Evolutionary conservation across 768 basidiomycete genomes (phyloP), one percentile per base, ranked within the genome.

Genomic region (Hortiboletus campestris): DNA sequence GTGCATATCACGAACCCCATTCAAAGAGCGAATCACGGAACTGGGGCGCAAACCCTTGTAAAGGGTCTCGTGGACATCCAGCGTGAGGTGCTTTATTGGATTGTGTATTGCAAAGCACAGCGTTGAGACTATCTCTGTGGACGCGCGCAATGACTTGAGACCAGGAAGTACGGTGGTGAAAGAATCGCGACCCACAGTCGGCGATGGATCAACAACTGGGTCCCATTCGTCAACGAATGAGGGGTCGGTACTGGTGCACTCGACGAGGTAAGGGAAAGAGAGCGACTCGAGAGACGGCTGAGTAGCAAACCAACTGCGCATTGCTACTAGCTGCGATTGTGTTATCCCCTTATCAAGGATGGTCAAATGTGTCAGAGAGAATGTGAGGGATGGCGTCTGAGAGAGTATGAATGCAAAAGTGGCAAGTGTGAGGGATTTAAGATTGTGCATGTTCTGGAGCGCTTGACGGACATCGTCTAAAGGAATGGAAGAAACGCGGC

Each of bases 11-110:
- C 59, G 62, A 20, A 71, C 67, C 2, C 71, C 71, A 6, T 55
- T 57, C 1, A 71, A 47, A 10, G 65, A 57, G 39, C 69, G 69
- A 25, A 71, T 49, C 10, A 71, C 60, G 0, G 56, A 40, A 22
- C 70, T 60, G 1, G 69, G 69, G 6, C 65, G 71, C 28, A 71
- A 50, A 28, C 69, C 69, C 1, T 63, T 66, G 29, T 65, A 71
- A 5, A 71, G 67, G 0, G 71, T 71, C 29, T 58, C 65, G 17
- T 53, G 69, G 12, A 71, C 63, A 11, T 65, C 50, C 19, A 71
- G 39, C 29, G 62, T 63, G 34, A 71, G 61, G 17, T 49, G 58
- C 29, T 62, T 46, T 22, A 71, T 65, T 0, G 61, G 53, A 19
- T 52, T 57, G 20, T 51, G 49, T 22, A 59, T 54, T 6, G 63